Conservation (phyloP, 768 basidiomycete species). For the Erythrobasidium yunnanense region DNA sequence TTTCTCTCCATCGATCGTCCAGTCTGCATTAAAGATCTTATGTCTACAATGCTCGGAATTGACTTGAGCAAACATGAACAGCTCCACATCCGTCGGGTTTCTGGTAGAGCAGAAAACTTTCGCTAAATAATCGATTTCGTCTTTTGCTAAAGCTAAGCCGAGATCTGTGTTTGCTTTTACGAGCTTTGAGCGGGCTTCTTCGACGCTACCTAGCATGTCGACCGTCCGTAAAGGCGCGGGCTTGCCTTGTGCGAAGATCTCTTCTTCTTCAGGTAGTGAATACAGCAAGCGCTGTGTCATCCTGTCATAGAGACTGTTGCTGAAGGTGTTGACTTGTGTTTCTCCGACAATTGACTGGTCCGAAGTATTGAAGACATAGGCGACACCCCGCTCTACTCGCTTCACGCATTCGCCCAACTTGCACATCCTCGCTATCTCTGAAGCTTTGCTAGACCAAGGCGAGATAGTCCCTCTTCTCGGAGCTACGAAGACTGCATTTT, state of each 20-base stretch:
- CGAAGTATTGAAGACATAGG: conserved; percentile 53
- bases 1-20: conserved; percentile 67
- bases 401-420: conserved; percentile 61
- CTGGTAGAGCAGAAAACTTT: conserved; percentile 58
- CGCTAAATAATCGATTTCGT: conserved; percentile 86
- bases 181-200: conserved; percentile 55
- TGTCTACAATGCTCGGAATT: conserved; percentile 99
- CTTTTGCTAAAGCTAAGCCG: conserved; percentile 76
- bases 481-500: conserved; percentile 55
- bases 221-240: conserved; percentile 63
- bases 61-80: conserved; percentile 99
- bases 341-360: conserved; percentile 45
- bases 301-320: conserved; percentile 75
- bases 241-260: conserved; percentile 48
- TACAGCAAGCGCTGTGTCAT: conserved; percentile 81
- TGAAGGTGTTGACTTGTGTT: conserved; percentile 50
- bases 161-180: conserved; percentile 65
- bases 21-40: conserved; percentile 97
- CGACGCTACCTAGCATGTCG: conserved; percentile 48
- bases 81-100: conserved; percentile 89
- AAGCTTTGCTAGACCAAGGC: conserved; percentile 98
- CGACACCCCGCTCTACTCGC: conserved; percentile 74
- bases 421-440: conserved; percentile 83
- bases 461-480: conserved; percentile 86
- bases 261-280: conserved; percentile 51